Evolutionary conservation across 179 eudicot genomes (phyloP), one percentile per base, ranked within the genome.

Genomic region (Beta macrorhiza): DNA sequence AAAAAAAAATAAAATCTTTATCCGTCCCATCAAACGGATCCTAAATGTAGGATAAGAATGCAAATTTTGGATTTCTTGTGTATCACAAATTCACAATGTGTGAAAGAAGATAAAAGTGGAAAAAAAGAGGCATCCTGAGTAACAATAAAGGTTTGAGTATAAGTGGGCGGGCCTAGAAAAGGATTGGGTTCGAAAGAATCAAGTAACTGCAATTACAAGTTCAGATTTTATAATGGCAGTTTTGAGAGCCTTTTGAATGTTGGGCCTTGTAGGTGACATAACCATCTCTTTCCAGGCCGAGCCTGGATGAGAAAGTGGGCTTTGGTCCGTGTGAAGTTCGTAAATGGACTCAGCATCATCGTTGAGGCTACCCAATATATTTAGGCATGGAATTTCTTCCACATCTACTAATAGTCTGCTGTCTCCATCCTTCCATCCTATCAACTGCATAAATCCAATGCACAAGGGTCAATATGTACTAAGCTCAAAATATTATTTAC

Each of bases 341-440:
- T 89, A 83, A 44, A 93, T 83, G 70, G 89, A 88, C 25, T 93
- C 91, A 4, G 98, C 98, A 15, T 90, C 90, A 1, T 94, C 93
- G 14, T 94, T 91, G 79, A 93, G 84, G 25, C 62, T 86, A 44
- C 87, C 83, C 7, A 91, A 86, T 1, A 59, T 64, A 10, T 63
- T 75, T 67, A 94, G 74, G 32, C 93, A 90, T 55, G 87, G 75
- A 4, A 94, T 90, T 22, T 90, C 93, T 29, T 94, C 89, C 1
- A 85, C 88, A 56, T 93, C 97, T 15, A 93, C 88, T 58, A 94
- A 67, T 29, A 93, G 82, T 45, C 87, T 93, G 88, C 86, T 84
- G 29, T 79, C 77, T 64, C 91, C 91, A 67, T 93, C 93, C 82
- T 94, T 94, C 95, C 97, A 93, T 8, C 87, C 98, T 83, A 94